A percentile compares a stretch with the other conserved stretches of the same genome.
Conservation (phyloP, 148 eudicot species). For the Silene conica region DNA sequence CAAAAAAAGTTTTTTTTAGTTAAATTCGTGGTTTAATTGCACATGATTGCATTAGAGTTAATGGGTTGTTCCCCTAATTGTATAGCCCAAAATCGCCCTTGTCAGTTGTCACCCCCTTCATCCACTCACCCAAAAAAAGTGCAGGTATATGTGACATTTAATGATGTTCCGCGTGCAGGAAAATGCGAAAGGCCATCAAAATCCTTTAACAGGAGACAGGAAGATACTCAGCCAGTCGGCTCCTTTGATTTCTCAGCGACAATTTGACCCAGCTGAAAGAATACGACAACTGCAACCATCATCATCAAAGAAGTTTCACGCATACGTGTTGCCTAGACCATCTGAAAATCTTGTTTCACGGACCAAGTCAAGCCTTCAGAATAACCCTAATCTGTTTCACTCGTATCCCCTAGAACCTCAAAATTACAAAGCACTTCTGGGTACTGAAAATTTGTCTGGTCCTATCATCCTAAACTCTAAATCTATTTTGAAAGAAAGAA, state of each 20-base stretch:
- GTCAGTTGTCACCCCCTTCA: background rate
- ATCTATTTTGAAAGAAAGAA: constrained; percentile 58
- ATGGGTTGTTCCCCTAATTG: background rate
- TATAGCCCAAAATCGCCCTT: background rate
- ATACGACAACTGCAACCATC: constrained; percentile 49
- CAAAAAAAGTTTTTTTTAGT: background rate
- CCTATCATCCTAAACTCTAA: constrained; percentile 33
- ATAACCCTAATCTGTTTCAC: constrained; percentile 34
- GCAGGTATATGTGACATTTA: background rate
- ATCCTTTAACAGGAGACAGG: constrained; percentile 35
- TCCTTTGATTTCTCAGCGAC: constrained; percentile 59
- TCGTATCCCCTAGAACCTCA: constrained; percentile 45
- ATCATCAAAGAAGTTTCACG: constrained; percentile 43
- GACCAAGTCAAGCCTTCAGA: constrained; percentile 31
- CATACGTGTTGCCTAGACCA: constrained; percentile 86
- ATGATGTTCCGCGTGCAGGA: constrained; percentile 33
- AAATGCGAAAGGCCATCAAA: constrained; percentile 26
- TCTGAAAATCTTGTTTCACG: constrained; percentile 32
- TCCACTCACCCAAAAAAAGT: background rate
- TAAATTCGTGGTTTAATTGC: background rate
- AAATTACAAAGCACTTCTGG: constrained; percentile 35
- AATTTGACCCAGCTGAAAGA: constrained; percentile 57
- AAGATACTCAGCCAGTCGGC: constrained; percentile 70
- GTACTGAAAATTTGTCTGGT: constrained; percentile 38
- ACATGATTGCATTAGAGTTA: background rate